Base-by-base conservation (phyloP, 345 rosid species). In the Citrus cavaleriei region DNA sequence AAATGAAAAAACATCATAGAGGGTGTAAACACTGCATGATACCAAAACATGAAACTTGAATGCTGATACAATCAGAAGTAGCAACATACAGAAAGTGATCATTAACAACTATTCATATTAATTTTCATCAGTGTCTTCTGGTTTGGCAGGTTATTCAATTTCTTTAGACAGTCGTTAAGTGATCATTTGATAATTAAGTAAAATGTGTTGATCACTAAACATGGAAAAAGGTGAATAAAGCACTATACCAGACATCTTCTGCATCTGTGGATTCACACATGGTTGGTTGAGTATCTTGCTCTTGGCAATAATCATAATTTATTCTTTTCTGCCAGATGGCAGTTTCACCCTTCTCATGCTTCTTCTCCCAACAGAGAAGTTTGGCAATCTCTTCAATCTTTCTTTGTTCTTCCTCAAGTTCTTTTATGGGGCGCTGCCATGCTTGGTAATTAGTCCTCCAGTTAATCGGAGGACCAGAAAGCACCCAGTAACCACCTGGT, bases 311-410 rank as follows among this genome's bases (percentile, higher is more conserved):
- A 68, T 78, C 78, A n/a, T 84, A 79, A 65, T 86, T 90, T 51
- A 73, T 74, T 77, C 87, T 86, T 85, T 91, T 91, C 71, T 86
- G 87, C 91, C 91, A 90, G 27, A 91, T 78, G 34, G 95, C 93
- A 60, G 86, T 87, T 80, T 90, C 92, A 68, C 91, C 92, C 64
- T 82, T 78, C 75, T 92, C 92, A 72, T 84, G 81, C 88, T 86
- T 90, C 89, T 92, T 92, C 65, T 89, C 92, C 93, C 95, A 92
- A 81, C 95, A 92, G 79, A 90, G 87, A 67, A 85, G 86, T 77
- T 85, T 83, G 58, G 93, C 93, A 59, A 81, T 76, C 70, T 90
- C 90, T 77, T 90, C 93, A 78, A 92, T 89, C 78, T 78, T 89
- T 61, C 84, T 80, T 67, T 90, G 93, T 28, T 91, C 91, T 63